phyloP scores from a whole-genome alignment of 129 eudicot genomes.

The Heracleum sosnowskyi region DNA sequence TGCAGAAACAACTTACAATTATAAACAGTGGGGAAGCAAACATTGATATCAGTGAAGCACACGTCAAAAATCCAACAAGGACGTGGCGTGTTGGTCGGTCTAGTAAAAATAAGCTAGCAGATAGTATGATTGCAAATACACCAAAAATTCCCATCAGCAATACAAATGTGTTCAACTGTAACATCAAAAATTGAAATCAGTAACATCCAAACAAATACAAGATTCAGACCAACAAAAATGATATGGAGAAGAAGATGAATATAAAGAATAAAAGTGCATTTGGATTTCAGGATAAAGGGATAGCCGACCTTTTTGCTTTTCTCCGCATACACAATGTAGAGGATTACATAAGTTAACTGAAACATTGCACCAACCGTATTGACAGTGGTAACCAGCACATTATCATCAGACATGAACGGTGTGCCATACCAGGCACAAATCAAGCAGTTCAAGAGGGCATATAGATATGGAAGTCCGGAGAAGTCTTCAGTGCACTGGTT shows the following conservation, averaged over 20 bases:
- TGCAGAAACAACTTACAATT: constrained; percentile 41
- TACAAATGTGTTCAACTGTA: constrained; percentile 62
- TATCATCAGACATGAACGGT: constrained; percentile 61
- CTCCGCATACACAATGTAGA: constrained; percentile 57
- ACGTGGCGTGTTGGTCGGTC: constrained; percentile 50
- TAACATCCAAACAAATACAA: constrained; percentile 1
- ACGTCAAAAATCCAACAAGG: constrained; percentile 58
- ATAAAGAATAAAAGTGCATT: constrained; percentile 1
- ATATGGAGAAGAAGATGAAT: neutral
- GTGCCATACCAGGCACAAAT: constrained; percentile 86
- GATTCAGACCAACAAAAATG: neutral
- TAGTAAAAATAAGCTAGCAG: constrained; percentile 49
- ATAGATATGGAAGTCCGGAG: constrained; percentile 69
- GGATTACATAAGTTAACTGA: constrained; percentile 46
- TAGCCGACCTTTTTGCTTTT: constrained; percentile 55
- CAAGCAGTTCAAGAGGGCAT: constrained; percentile 81
- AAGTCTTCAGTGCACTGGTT: constrained; percentile 71
- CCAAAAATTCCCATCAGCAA: constrained; percentile 51
- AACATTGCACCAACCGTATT: constrained; percentile 80
- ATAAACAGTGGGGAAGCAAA: constrained; percentile 85
- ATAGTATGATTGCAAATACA: constrained; percentile 44
- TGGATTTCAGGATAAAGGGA: neutral
- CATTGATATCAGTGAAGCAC: constrained; percentile 84
- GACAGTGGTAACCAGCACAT: constrained; percentile 65
- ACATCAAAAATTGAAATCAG: neutral